Evolutionary conservation across 2,329 filamentous ascomycete genomes (phyloP).

Genomic region (Fusarium staphyleae): DNA sequence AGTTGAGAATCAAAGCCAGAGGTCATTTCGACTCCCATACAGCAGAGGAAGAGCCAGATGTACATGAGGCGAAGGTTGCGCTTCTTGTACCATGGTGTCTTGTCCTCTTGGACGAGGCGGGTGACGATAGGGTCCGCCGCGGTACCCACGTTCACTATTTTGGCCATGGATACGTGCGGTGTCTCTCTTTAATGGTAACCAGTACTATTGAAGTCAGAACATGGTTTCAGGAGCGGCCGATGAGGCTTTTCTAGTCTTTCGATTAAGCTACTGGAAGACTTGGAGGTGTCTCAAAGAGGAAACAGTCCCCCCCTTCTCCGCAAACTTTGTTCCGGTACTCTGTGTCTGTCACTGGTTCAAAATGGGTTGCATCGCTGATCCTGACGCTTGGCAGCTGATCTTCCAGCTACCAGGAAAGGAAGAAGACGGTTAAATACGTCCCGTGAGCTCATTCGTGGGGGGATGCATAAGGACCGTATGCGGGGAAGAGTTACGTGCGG

Average conservation of each 20-base stretch:
- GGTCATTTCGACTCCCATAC: constrained; percentile 64
- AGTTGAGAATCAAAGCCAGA: constrained; percentile 61
- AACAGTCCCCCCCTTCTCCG: not conserved
- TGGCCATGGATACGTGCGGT: not conserved
- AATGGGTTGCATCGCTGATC: not conserved
- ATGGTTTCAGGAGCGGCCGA: too few species aligned
- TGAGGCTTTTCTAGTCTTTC: too few species aligned
- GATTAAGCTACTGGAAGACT: not conserved
- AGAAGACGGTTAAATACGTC: not conserved
- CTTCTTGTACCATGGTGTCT: constrained; percentile 60
- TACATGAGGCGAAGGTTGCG: constrained; percentile 61
- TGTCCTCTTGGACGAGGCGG: constrained; percentile 44
- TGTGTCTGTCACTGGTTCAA: not conserved
- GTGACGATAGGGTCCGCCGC: constrained; percentile 42
- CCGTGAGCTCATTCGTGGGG: constrained; percentile 16
- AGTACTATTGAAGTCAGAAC: too few species aligned
- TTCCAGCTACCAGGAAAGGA: not conserved
- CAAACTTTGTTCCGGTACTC: too few species aligned
- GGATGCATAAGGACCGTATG: not conserved
- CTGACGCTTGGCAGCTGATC: not conserved
- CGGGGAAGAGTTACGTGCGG: constrained; percentile 2
- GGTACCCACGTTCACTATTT: constrained; percentile 30
- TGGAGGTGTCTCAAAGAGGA: not conserved
- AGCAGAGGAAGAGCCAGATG: constrained; percentile 59
- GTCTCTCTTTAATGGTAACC: too few species aligned